These are phyloP conservation scores for Rhynchosporium agropyri DNA, from an alignment of 2,329 filamentous ascomycete species.

Conservation along the genomic window DNA sequence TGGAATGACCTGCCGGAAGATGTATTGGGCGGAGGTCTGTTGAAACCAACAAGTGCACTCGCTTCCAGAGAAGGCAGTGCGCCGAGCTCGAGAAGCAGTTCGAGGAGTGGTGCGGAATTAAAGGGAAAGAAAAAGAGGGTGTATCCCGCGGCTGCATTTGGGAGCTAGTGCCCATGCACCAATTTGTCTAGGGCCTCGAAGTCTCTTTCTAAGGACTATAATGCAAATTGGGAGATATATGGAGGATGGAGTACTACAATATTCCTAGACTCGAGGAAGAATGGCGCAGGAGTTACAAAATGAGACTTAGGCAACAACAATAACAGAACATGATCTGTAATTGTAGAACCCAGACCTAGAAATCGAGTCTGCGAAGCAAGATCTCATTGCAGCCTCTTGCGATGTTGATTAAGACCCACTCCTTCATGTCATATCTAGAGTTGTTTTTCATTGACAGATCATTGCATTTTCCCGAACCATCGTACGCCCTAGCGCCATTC, in stretches of 20 bases:
- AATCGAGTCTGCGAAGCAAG: neutral
- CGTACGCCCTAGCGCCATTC: slow-evolving; percentile 3
- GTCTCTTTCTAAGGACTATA: too few species aligned
- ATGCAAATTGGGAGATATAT: too few species aligned
- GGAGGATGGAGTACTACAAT: too few species aligned
- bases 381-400: neutral
- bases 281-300: neutral
- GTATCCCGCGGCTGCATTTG: slow-evolving; percentile 66
- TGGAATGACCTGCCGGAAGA: slow-evolving; percentile 69
- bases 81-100: slow-evolving; percentile 60
- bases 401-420: too few species aligned
- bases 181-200: too few species aligned
- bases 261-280: too few species aligned
- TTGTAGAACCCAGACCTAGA: neutral
- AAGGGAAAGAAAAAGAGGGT: slow-evolving; percentile 61
- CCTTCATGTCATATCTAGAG: neutral
- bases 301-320: too few species aligned
- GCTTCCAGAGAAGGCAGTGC: slow-evolving; percentile 37
- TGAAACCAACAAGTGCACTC: slow-evolving; percentile 41
- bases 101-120: slow-evolving; percentile 45
- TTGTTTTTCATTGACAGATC: neutral
- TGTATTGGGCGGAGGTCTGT: slow-evolving; percentile 44
- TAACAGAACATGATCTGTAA: neutral
- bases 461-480: slow-evolving; percentile 4
- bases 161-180: slow-evolving; percentile 28